Evolutionary conservation across 1,284 basidiomycete species (phyloP), one percentile per base, ranked within the genome.

Genomic region (Ceratobasidium sp.): DNA sequence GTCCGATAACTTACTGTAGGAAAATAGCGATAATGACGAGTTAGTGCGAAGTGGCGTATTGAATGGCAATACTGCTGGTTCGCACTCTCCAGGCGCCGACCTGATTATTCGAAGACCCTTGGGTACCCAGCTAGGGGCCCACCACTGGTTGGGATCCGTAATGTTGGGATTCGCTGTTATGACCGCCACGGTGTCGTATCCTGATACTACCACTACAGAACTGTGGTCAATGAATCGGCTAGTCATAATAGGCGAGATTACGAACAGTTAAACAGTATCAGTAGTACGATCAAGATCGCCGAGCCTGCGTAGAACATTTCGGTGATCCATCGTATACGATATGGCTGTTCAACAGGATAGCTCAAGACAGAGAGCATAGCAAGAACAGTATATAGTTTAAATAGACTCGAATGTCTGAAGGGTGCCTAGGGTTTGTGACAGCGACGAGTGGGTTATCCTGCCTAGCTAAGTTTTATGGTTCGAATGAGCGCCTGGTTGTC

Each of bases 251-350:
- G 53, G 7, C 2, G 28, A 10, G 6, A 13, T 5, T 28, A 74
- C 58, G 4, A 17, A 74, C 71, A 15, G 47, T 74, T 74, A 4
- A 74, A 33, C 1, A 53, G 6, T 8, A 64, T 37, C 17, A 74
- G 60, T 17, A 74, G 17, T 1, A 42, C 60, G 28, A 74, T 37
- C 42, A 74, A 13, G 10, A 74, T 20, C 10, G 35, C 60, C 1
- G 71, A 74, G 45, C 28, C 71, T 15, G 35, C 47, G 28, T 74
- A 74, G 47, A 74, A 74, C 0, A 63, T 45, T 17, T 74, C 71
- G 15, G 71, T 74, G n/a, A 74, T 63, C 42, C 58, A 74, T 28
- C 56, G 54, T 26, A 74, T 49, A 13, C 56, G 37, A 28, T 74
- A 74, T 15, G 60, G 58, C 17, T 64, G 58, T 4, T 23, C 42